phyloP scores from a whole-genome alignment of 202 grass and related monocot species.

The Digitaria exilis region DNA sequence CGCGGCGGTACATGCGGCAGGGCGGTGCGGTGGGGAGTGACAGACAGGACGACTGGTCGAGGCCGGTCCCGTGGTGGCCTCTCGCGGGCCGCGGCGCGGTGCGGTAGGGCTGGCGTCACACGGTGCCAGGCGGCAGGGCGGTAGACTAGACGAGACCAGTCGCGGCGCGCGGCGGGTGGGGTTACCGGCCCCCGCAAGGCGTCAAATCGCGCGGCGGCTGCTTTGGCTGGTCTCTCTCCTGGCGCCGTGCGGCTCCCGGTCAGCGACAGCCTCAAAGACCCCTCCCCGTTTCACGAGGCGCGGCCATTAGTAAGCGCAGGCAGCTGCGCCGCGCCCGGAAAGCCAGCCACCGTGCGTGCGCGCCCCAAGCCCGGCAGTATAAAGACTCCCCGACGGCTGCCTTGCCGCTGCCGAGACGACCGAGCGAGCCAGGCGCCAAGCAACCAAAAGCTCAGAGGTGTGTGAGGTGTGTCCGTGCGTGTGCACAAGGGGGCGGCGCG shows the following conservation, averaged over 20 bases:
- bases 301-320: slow-evolving; percentile 15
- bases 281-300: slow-evolving; percentile 40
- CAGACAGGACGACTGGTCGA: slow-evolving; percentile 20
- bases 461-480: too few species aligned
- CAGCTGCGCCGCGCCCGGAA: background rate
- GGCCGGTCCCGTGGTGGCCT: too few species aligned
- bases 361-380: slow-evolving; percentile 8
- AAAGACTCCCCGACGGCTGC: background rate
- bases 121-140: background rate
- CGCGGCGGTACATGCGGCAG: background rate
- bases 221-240: background rate
- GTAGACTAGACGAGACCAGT: slow-evolving; percentile 1
- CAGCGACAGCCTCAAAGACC: slow-evolving; percentile 52
- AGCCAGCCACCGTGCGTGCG: slow-evolving; percentile 20
- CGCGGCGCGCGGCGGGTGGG: background rate
- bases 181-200: slow-evolving; percentile 27
- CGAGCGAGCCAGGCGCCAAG: background rate
- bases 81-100: background rate
- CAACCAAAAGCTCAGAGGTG: too few species aligned
- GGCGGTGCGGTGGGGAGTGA: too few species aligned
- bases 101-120: slow-evolving; percentile 79
- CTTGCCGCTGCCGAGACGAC: slow-evolving; percentile 3
- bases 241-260: slow-evolving; percentile 32
- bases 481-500: background rate
- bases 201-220: slow-evolving; percentile 74